These are phyloP conservation scores for Stagonosporopsis tanaceti DNA, from an alignment of 2,329 filamentous ascomycete species.

Conservation along the genomic window DNA sequence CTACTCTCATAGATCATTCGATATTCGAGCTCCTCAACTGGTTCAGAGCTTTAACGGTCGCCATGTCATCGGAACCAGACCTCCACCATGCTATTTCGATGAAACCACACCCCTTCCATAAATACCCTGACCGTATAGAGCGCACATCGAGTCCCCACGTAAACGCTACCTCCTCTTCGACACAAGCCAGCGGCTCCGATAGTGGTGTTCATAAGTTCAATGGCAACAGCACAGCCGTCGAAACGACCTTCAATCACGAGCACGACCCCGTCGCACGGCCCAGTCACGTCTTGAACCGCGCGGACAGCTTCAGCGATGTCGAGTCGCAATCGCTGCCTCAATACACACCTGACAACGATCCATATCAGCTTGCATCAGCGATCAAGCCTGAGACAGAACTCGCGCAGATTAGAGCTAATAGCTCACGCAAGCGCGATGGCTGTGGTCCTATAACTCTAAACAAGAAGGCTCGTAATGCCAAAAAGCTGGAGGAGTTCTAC, in stretches of 20 bases:
- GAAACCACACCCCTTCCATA: constrained; percentile 55
- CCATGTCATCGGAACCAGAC: constrained; percentile 54
- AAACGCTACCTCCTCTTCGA: constrained; percentile 29
- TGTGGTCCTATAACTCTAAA: constrained; percentile 55
- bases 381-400: constrained; percentile 83
- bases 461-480: constrained; percentile 55
- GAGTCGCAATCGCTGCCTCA: constrained; percentile 63
- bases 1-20: not conserved
- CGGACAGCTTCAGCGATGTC: constrained; percentile 39
- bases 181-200: constrained; percentile 26
- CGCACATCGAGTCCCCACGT: constrained; percentile 43
- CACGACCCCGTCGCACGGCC: constrained; percentile 48
- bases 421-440: constrained; percentile 74
- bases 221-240: constrained; percentile 52
- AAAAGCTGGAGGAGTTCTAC: constrained; percentile 82
- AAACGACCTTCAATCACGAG: constrained; percentile 40
- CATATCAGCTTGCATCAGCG: constrained; percentile 77
- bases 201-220: constrained; percentile 30
- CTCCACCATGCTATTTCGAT: constrained; percentile 59
- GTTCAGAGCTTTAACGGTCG: not conserved
- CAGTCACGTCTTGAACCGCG: constrained; percentile 42
- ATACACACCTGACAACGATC: constrained; percentile 74
- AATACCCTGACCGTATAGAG: constrained; percentile 37
- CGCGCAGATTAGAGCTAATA: constrained; percentile 79
- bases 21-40: no score